phyloP scores from a whole-genome alignment of 2,329 filamentous ascomycete species.

The Calonectria crousiana region DNA sequence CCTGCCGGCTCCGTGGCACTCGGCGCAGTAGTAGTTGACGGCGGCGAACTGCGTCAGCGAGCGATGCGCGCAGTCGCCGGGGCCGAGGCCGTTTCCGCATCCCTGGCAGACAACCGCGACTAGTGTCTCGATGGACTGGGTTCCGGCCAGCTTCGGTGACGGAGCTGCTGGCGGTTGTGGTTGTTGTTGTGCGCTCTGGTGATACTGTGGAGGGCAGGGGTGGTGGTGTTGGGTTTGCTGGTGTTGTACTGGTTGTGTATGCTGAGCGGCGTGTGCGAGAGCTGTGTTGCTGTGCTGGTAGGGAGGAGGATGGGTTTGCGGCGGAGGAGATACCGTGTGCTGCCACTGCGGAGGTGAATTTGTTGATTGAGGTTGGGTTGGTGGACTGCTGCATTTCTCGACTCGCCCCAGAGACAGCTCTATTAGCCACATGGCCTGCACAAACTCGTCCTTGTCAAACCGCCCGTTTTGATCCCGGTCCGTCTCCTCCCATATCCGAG shows the following conservation, averaged over 20 bases:
- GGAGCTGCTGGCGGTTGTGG: neutral
- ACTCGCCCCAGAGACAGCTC: conserved; percentile 24
- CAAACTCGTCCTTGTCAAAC: conserved; percentile 39
- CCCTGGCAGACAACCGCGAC: conserved; percentile 7
- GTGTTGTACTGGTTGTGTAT: neutral
- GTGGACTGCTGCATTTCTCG: neutral
- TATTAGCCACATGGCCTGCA: conserved; percentile 40
- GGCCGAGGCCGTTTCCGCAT: conserved; percentile 16
- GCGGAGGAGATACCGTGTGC: neutral
- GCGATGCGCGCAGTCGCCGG: conserved; percentile 14
- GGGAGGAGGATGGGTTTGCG: neutral
- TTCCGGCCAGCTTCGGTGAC: neutral
- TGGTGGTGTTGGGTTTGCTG: neutral
- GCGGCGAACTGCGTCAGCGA: neutral
- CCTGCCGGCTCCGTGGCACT: neutral
- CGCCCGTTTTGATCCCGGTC: conserved; percentile 37
- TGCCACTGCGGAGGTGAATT: neutral
- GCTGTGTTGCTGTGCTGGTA: neutral
- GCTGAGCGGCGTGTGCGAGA: neutral
- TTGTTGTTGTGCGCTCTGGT: neutral
- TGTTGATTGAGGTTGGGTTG: neutral
- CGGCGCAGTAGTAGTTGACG: neutral
- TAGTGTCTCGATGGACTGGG: conserved; percentile 17
- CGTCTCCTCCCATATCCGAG: conserved; percentile 39
- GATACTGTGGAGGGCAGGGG: neutral